Evolutionary conservation across 192 early-diverging fungal species (phyloP).

Genomic region (Coemansia sp.): DNA sequence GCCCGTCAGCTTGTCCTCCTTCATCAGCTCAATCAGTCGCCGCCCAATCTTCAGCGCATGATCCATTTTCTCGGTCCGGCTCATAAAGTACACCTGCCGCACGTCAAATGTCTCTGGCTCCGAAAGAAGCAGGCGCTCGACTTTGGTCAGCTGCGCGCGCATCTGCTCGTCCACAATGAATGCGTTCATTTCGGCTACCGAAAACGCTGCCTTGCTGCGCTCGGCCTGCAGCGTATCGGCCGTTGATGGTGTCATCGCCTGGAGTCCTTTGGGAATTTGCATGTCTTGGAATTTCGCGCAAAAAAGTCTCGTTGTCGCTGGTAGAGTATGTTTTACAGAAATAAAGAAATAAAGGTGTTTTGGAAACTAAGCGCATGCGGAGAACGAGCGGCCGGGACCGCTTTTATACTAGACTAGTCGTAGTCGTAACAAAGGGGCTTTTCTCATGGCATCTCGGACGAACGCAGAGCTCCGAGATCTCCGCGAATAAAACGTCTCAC

Average conservation of each 20-base stretch:
- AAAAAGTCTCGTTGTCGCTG: no score
- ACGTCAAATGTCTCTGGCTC: constrained; percentile 72
- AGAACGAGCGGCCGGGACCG: no score
- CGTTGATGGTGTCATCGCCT: constrained; percentile 36
- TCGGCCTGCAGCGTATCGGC: constrained; percentile 60
- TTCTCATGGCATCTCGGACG: neutral
- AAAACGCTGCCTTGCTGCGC: constrained; percentile 67
- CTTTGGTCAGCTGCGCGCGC: constrained; percentile 58
- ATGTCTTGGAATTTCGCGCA: constrained; percentile 5
- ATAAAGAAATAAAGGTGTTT: neutral
- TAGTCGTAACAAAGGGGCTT: neutral
- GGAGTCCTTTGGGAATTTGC: constrained; percentile 40
- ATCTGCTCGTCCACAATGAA: constrained; percentile 69
- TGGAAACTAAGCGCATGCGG: neutral
- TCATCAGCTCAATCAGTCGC: constrained; percentile 63
- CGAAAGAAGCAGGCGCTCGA: constrained; percentile 61
- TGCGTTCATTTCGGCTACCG: constrained; percentile 62
- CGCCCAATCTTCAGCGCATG: constrained; percentile 62
- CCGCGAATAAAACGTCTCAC: neutral
- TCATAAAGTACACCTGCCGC: constrained; percentile 67
- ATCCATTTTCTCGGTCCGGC: constrained; percentile 67
- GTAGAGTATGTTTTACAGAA: neutral
- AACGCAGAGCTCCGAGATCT: neutral
- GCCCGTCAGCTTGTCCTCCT: constrained; percentile 29
- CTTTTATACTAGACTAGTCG: neutral